Evolutionary conservation across 2,329 filamentous ascomycete genomes (phyloP).

Genomic region (Alternaria sp.): DNA sequence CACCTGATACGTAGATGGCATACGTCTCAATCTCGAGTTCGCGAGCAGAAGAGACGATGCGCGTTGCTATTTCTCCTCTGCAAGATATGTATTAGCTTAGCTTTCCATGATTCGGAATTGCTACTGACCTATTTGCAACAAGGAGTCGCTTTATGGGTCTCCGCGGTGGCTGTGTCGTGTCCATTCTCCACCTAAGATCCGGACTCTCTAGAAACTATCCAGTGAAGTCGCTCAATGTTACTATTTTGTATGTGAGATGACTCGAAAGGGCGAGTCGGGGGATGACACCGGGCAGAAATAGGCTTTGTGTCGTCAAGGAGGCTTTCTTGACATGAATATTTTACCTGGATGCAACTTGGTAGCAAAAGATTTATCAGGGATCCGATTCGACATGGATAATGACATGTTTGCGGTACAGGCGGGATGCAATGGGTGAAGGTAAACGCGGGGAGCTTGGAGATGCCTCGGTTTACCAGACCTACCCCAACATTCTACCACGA

Average conservation of each 20-base stretch:
- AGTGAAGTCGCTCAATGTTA: neutral
- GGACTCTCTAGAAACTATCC: neutral
- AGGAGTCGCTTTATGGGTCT: slow-evolving; percentile 61
- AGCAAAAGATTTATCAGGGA: neutral
- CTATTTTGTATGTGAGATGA: neutral
- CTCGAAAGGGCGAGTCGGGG: neutral
- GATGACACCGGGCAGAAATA: neutral
- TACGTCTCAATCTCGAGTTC: slow-evolving; percentile 67
- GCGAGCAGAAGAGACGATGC: slow-evolving; percentile 67
- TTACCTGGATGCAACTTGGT: neutral
- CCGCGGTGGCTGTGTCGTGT: slow-evolving; percentile 36
- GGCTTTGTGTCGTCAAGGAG: neutral
- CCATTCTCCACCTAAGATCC: neutral
- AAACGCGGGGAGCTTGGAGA: slow-evolving; percentile 32
- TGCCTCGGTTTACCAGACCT: slow-evolving; percentile 43
- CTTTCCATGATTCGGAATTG: no score
- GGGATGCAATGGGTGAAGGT: slow-evolving; percentile 13
- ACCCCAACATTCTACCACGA: slow-evolving; percentile 17
- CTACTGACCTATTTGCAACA: slow-evolving; percentile 61
- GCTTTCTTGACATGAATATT: no score
- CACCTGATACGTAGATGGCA: slow-evolving; percentile 64
- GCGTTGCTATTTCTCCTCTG: slow-evolving; percentile 71
- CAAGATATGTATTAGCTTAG: neutral
- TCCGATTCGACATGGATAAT: neutral
- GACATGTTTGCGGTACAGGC: neutral